Evolutionary conservation across 768 basidiomycete genomes (phyloP).

Genomic region (Boletus rufocinnamomeus): DNA sequence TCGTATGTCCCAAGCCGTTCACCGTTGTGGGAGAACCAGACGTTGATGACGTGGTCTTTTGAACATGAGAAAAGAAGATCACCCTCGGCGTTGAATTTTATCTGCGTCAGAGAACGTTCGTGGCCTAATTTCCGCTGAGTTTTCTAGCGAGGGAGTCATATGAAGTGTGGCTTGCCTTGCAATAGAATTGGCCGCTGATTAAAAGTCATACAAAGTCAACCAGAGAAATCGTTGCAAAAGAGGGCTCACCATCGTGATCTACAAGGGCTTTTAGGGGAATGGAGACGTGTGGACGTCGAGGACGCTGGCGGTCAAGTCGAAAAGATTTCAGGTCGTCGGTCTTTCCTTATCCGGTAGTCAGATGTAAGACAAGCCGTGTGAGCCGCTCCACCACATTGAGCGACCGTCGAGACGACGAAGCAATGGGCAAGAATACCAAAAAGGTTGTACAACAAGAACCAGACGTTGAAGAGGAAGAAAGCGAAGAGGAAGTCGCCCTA

Average conservation of each 20-base stretch:
- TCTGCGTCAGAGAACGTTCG: conserved; percentile 95
- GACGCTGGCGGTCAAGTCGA: conserved; percentile 3
- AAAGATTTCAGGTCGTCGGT: conserved; percentile 19
- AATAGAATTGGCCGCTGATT: conserved; percentile 70
- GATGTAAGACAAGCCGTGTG: not conserved
- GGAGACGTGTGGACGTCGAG: not conserved
- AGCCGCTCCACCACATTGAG: not conserved
- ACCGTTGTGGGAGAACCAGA: conserved; percentile 97
- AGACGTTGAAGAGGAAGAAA: conserved; percentile 30
- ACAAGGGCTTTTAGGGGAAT: not conserved
- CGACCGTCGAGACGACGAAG: too few relatives aligned
- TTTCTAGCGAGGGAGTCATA: conserved; percentile 4
- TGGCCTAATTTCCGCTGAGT: conserved; percentile 61
- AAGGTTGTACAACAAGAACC: conserved; percentile 10
- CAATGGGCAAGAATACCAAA: conserved; percentile 19
- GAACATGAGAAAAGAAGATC: conserved; percentile 95
- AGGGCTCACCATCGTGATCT: conserved; percentile 20
- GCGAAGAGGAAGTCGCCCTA: conserved; percentile 50
- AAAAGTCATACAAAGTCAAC: conserved; percentile 1
- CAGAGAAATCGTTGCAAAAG: not conserved
- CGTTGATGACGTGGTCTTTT: conserved; percentile 94
- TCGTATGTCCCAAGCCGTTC: conserved; percentile 96
- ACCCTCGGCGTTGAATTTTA: conserved; percentile 96
- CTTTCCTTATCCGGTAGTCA: conserved; percentile 27
- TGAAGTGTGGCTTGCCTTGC: conserved; percentile 47